Conservation (phyloP, 139 green algal species). For the Mychonastes homosphaera region DNA sequence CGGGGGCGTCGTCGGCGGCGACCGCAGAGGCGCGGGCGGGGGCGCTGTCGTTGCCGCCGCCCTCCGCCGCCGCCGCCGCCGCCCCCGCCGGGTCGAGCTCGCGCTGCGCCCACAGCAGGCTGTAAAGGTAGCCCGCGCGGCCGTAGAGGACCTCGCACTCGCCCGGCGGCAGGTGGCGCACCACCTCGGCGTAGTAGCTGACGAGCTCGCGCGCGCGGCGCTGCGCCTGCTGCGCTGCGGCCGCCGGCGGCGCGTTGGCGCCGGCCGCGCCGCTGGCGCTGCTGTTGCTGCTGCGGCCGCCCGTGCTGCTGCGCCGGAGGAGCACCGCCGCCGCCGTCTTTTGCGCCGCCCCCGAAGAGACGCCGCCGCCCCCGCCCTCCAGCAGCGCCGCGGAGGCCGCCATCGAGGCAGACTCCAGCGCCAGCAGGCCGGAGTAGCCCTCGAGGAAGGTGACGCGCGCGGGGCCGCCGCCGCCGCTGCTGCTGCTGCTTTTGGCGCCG, state of each 20-base stretch:
- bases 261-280: constrained; percentile 6
- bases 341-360: no score
- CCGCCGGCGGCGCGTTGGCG: no score
- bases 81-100: no score
- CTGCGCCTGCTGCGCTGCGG: neutral
- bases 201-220: constrained; percentile 1
- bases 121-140: constrained; percentile 36
- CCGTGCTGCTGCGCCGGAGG: neutral
- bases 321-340: no score
- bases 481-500: neutral
- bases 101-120: constrained; percentile 22
- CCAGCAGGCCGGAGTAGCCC: constrained; percentile 14
- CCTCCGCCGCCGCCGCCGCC: neutral
- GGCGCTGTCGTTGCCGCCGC: constrained; percentile 7
- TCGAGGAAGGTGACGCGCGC: constrained; percentile 23
- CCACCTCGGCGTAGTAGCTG: neutral
- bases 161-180: constrained; percentile 6
- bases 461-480: neutral
- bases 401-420: no score
- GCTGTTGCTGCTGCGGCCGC: constrained; percentile 21
- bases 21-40: neutral
- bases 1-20: neutral
- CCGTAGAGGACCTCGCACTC: constrained; percentile 52
- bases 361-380: neutral
- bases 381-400: no score